A percentile compares a stretch with the other conserved stretches of the same genome.
Evolutionary conservation across 306 rosid species (phyloP).

Genomic region (Fragaria ananassa): DNA sequence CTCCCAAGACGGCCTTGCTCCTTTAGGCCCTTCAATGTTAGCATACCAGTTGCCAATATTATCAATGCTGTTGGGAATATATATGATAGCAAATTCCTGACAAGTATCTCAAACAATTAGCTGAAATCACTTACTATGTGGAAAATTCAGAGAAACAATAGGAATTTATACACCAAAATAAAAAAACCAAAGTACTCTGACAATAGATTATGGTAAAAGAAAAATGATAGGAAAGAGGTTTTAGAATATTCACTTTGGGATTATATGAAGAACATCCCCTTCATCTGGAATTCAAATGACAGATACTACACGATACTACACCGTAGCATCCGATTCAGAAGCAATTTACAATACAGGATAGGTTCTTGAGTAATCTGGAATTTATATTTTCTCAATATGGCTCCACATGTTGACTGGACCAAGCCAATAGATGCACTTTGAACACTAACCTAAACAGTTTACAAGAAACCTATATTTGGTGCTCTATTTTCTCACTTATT

Average conservation of each 20-base stretch:
- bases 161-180: background rate
- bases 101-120: constrained; percentile 31
- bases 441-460: background rate
- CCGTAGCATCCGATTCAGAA: background rate
- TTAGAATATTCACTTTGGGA: background rate
- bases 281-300: background rate
- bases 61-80: constrained; percentile 64
- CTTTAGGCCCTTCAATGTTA: constrained; percentile 75
- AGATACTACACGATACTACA: background rate
- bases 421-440: background rate
- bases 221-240: background rate
- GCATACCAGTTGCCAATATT: constrained; percentile 68
- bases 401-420: background rate
- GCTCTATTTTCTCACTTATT: background rate
- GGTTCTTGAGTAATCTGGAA: background rate
- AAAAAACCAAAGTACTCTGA: background rate
- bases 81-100: constrained; percentile 81
- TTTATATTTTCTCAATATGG: background rate
- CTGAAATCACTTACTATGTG: background rate
- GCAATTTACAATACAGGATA: background rate
- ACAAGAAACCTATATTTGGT: background rate
- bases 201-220: background rate
- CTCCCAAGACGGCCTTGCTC: constrained; percentile 98
- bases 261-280: background rate
- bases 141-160: background rate